phyloP scores from a whole-genome alignment of 805 yeast species.

The Candida broadrunensis region DNA sequence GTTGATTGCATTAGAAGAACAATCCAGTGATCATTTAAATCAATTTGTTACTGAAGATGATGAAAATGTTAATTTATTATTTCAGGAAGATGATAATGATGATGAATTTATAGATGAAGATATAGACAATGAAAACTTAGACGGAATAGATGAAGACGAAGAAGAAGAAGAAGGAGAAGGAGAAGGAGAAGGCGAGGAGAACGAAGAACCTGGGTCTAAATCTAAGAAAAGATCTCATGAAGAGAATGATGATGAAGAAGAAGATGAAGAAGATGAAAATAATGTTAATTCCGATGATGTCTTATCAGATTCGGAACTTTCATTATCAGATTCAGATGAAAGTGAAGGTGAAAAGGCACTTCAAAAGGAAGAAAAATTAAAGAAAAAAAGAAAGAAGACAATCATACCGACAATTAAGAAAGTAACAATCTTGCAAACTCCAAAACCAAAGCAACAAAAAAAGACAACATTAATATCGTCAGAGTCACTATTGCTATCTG shows the following conservation, averaged over 20 bases:
- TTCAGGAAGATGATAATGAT: slow-evolving; percentile 48
- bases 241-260: slow-evolving; percentile 14
- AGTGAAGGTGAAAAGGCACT: slow-evolving; percentile 70
- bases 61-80: slow-evolving; percentile 67
- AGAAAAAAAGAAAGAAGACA: slow-evolving; percentile 24
- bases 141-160: slow-evolving; percentile 12
- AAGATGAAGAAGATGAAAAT: slow-evolving; percentile 10
- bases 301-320: slow-evolving; percentile 54
- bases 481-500: slow-evolving; percentile 48
- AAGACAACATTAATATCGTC: slow-evolving; percentile 27
- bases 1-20: slow-evolving; percentile 70
- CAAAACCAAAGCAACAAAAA: slow-evolving; percentile 25
- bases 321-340: slow-evolving; percentile 53
- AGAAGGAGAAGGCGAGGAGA: slow-evolving; percentile 15
- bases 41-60: slow-evolving; percentile 58
- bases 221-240: slow-evolving; percentile 11
- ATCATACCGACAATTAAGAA: slow-evolving; percentile 30
- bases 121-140: slow-evolving; percentile 13
- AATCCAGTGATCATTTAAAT: slow-evolving; percentile 25
- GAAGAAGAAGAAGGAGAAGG: slow-evolving; percentile 18
- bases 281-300: slow-evolving; percentile 44
- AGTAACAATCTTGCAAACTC: slow-evolving; percentile 17
- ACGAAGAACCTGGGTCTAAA: slow-evolving; percentile 11
- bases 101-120: slow-evolving; percentile 26
- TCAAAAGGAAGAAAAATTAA: slow-evolving; percentile 40